These are phyloP conservation scores for Neurospora sp. DNA, from an alignment of 495 filamentous ascomycete species.

Conservation along the genomic window DNA sequence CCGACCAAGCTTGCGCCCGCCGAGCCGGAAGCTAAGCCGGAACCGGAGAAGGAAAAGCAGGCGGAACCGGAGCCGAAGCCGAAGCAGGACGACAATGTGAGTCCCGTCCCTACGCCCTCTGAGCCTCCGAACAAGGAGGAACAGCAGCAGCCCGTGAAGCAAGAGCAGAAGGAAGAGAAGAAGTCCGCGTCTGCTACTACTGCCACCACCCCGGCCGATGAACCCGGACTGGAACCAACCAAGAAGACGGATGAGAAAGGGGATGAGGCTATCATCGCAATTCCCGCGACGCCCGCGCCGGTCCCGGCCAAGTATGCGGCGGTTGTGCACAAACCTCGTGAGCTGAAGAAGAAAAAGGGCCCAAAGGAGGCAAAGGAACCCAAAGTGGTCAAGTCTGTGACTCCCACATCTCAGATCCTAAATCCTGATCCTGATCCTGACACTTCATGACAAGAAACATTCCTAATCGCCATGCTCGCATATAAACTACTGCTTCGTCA, in stretches of 20 bases:
- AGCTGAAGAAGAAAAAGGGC: conserved; percentile 4
- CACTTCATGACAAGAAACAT: not conserved
- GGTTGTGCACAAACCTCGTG: conserved; percentile 7
- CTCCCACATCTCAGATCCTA: conserved; percentile 10
- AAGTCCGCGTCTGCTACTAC: conserved; percentile 10
- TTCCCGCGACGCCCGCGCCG: conserved; percentile 14
- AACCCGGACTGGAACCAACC: conserved; percentile 3
- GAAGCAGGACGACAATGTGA: conserved; percentile 1
- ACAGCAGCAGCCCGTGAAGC: conserved; percentile 3
- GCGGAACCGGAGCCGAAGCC: conserved; percentile 16
- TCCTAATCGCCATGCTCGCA: conserved; percentile 1
- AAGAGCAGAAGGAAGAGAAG: conserved; percentile 22
- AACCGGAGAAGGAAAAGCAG: conserved; percentile 16
- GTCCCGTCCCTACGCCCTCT: not conserved
- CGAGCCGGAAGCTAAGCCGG: conserved; percentile 10
- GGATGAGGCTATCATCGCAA: conserved; percentile 6
- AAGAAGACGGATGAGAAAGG: conserved; percentile 14
- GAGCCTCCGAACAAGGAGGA: conserved; percentile 5
- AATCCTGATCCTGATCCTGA: conserved; percentile 15
- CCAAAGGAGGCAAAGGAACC: conserved; percentile 3
- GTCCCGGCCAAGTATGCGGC: conserved; percentile 15
- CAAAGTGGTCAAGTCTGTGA: conserved; percentile 21
- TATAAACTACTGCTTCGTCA: conserved; percentile 14
- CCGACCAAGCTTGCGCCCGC: conserved; percentile 5
- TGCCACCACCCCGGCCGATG: not conserved